Percentiles rank a stretch among this genome's conserved stretches.
phyloP scores from a whole-genome alignment of 2,329 filamentous ascomycete genomes.

The Verruconis gallopava region DNA sequence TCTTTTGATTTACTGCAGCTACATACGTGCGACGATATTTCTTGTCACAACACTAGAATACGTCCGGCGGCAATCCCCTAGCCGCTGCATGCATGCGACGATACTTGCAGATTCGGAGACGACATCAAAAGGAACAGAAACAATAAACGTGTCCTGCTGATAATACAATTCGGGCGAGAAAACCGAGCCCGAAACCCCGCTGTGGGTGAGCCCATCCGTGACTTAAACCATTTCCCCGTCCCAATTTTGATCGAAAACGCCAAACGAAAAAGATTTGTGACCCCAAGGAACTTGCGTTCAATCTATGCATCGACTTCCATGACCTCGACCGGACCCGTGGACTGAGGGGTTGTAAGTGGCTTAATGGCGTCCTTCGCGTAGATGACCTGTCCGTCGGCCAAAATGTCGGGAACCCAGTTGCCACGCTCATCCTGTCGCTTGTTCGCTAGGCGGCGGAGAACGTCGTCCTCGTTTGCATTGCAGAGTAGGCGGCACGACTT shows the following conservation, averaged over 20 bases:
- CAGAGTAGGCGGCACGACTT: conserved; percentile 34
- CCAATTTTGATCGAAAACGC: not conserved
- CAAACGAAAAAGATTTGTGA: not conserved
- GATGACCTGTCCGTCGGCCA: conserved; percentile 7
- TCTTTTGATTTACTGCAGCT: too few species aligned
- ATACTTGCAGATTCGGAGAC: too few species aligned
- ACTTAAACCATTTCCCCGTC: not conserved
- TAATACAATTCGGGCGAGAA: not conserved
- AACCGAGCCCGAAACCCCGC: not conserved
- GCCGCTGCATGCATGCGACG: too few species aligned
- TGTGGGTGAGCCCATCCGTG: too few species aligned
- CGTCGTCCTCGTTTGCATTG: conserved; percentile 13
- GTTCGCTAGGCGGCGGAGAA: conserved; percentile 9
- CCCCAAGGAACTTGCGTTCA: too few species aligned
- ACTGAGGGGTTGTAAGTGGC: not conserved
- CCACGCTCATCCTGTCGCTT: conserved; percentile 10
- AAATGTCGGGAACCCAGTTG: conserved; percentile 10
- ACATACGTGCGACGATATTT: too few species aligned
- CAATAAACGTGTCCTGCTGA: not conserved
- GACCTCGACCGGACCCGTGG: not conserved
- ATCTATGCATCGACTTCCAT: conserved; percentile 7
- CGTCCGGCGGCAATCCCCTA: too few species aligned
- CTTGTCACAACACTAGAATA: too few species aligned
- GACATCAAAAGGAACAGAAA: too few species aligned
- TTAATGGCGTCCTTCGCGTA: conserved; percentile 3